Evolutionary conservation across 2,329 filamentous ascomycete species (phyloP).

Genomic region (Trichoderma cornu-damae): DNA sequence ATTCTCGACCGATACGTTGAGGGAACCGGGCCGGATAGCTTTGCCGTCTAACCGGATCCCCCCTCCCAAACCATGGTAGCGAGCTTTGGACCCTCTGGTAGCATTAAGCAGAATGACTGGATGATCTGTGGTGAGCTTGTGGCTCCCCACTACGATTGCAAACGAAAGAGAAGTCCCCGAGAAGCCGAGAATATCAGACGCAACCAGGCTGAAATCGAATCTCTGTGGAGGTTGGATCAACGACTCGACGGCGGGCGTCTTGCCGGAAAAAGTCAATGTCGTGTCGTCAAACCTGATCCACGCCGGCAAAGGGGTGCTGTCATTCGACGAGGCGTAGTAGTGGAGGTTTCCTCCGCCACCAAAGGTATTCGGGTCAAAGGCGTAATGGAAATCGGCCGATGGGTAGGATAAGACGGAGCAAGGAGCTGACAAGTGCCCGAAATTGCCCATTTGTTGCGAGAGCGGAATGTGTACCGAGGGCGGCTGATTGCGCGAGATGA

Average conservation of each 20-base stretch:
- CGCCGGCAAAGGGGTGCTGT: conserved; percentile 78
- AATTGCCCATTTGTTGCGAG: conserved; percentile 50
- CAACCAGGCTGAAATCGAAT: conserved; percentile 68
- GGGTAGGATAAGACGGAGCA: conserved; percentile 54
- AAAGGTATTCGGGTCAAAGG: conserved; percentile 59
- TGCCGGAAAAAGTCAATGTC: conserved; percentile 64
- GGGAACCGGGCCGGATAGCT: conserved; percentile 42
- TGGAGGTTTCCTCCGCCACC: conserved; percentile 48
- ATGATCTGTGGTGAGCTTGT: conserved; percentile 61
- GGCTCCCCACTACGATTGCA: conserved; percentile 64
- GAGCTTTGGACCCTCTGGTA: conserved; percentile 47
- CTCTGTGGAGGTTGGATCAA: conserved; percentile 63
- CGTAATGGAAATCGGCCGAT: conserved; percentile 48
- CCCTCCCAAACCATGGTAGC: conserved; percentile 47
- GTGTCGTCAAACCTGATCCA: conserved; percentile 72
- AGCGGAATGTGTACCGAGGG: conserved; percentile 54
- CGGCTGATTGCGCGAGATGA: conserved; percentile 56
- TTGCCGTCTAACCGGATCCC: conserved; percentile 55
- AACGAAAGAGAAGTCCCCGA: conserved; percentile 62
- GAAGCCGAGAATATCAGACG: conserved; percentile 76
- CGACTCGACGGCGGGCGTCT: conserved; percentile 59
- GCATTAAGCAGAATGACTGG: conserved; percentile 54
- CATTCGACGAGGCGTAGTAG: conserved; percentile 71
- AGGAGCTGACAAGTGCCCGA: conserved; percentile 57
- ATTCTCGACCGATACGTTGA: conserved; percentile 48